Conservation (phyloP, 495 filamentous ascomycete genomes). For the Peziza echinospora region DNA sequence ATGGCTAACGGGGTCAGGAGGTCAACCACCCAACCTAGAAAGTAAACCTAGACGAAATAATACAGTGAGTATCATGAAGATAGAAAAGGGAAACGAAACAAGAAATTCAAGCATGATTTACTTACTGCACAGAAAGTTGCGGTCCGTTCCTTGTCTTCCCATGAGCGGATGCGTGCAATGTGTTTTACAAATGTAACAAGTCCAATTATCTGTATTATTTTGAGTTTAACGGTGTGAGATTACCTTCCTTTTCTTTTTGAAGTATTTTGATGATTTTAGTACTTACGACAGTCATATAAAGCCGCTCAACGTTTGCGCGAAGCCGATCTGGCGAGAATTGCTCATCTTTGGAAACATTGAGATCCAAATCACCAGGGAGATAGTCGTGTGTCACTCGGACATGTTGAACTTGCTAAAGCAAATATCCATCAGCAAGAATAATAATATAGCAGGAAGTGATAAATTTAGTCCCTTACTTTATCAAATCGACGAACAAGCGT, state of each 20-base stretch:
- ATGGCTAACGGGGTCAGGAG: conserved; percentile 42
- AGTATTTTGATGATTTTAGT: not conserved
- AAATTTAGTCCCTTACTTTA: conserved; percentile 48
- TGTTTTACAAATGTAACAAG: conserved; percentile 47
- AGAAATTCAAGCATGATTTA: too few species aligned
- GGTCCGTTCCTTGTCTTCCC: conserved; percentile 52
- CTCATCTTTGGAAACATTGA: conserved; percentile 61
- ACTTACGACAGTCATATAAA: conserved; percentile 53
- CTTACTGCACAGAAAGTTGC: too few species aligned
- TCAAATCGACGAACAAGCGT: conserved; percentile 60
- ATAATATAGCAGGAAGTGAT: not conserved
- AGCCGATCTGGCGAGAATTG: conserved; percentile 76
- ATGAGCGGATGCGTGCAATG: conserved; percentile 54
- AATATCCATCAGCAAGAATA: not conserved
- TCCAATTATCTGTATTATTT: conserved; percentile 31
- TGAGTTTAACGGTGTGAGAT: not conserved
- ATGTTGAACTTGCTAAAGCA: conserved; percentile 89
- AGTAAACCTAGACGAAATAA: conserved; percentile 53
- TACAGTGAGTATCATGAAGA: too few species aligned
- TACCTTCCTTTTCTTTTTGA: too few species aligned
- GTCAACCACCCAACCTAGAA: conserved; percentile 51
- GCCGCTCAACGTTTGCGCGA: conserved; percentile 53
- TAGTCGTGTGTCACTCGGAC: conserved; percentile 42
- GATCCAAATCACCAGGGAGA: conserved; percentile 42
- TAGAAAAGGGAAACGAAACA: too few species aligned